Evolutionary conservation across 495 filamentous ascomycete species (phyloP).

Genomic region (Usnea hakonensis): DNA sequence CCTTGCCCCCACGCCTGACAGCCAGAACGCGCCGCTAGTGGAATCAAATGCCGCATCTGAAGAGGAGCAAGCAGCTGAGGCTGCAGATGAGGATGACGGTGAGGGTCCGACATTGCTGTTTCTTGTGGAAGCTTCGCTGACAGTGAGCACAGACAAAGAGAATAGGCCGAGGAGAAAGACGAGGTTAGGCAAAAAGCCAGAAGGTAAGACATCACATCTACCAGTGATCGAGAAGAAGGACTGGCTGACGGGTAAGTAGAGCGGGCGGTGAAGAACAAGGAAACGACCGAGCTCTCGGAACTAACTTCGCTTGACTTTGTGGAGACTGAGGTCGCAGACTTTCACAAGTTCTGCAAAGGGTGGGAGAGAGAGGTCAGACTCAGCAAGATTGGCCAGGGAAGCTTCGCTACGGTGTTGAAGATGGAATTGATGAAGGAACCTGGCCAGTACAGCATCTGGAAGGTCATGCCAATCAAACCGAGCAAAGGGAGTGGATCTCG

Average conservation of each 20-base stretch:
- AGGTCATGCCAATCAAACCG: constrained; percentile 43
- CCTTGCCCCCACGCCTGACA: background rate
- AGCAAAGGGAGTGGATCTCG: constrained; percentile 38
- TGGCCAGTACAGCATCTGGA: constrained; percentile 39
- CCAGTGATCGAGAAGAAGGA: background rate
- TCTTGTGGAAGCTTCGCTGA: background rate
- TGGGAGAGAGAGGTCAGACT: constrained; percentile 29
- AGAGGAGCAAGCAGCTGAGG: background rate
- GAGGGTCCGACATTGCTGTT: background rate
- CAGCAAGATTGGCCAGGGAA: constrained; percentile 44
- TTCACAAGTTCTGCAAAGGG: constrained; percentile 5
- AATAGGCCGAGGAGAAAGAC: background rate
- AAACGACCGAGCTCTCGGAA: background rate
- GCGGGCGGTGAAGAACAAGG: background rate
- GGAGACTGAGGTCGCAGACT: background rate
- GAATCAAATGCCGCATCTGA: background rate
- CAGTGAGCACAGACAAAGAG: background rate
- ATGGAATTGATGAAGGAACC: constrained; percentile 36
- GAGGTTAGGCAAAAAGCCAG: background rate
- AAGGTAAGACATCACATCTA: background rate
- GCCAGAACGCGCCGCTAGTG: background rate
- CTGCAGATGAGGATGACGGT: background rate
- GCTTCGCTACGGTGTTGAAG: constrained; percentile 47
- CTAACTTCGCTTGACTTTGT: constrained; percentile 8
- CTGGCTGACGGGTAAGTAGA: background rate